Percentiles rank a stretch among this genome's conserved stretches.
Conservation (phyloP, 768 basidiomycete genomes). For the Lyophyllum decastes region DNA sequence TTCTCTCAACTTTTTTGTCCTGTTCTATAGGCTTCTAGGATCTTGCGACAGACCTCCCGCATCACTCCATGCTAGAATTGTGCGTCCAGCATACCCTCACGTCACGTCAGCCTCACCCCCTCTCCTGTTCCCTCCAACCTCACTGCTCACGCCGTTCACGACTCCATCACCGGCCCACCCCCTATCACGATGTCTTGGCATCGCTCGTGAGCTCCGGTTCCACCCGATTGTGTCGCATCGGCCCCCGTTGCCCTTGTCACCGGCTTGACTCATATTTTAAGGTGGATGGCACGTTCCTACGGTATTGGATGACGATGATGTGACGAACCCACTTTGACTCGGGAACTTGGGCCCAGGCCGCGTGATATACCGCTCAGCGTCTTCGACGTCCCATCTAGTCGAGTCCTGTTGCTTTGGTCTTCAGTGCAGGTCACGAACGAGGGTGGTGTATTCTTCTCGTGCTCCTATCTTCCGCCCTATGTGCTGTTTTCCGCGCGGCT, state of each 20-base stretch:
- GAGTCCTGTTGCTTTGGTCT: background rate
- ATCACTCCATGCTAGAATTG: no score
- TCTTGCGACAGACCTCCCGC: no score
- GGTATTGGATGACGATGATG: no score
- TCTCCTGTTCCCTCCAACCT: no score
- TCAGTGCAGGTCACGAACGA: background rate
- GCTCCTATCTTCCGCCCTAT: background rate
- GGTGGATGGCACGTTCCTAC: no score
- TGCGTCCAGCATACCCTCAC: no score
- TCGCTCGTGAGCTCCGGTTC: background rate
- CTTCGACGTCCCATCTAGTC: background rate
- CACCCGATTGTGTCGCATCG: background rate
- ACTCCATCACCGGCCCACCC: background rate
- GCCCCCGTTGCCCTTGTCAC: background rate
- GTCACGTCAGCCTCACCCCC: no score
- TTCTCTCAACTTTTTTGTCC: no score
- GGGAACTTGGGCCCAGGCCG: background rate
- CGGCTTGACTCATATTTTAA: no score
- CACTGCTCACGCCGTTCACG: background rate
- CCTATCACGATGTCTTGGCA: background rate
- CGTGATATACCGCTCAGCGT: background rate
- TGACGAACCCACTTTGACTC: slow-evolving; percentile 1
- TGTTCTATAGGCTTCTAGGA: no score
- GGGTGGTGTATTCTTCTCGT: background rate
- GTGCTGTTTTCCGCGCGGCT: background rate